Conservation (phyloP, 208 protist genomes). For the Strigomonas culicis region DNA sequence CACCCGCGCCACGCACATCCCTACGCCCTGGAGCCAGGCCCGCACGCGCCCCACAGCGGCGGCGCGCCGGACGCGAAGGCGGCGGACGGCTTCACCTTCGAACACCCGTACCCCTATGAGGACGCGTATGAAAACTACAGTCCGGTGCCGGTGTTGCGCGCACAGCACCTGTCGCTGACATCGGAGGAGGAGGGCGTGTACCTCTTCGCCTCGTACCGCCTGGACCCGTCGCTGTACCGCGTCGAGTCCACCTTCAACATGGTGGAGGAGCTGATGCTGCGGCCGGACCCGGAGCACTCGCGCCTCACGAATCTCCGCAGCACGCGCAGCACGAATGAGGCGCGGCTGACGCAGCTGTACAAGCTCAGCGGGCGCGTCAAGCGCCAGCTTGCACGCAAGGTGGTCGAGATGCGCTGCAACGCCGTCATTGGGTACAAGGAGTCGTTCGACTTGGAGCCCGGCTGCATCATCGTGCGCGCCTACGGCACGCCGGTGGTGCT, state of each 20-base stretch:
- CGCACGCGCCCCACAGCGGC: too few relatives aligned
- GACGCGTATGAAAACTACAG: slow-evolving; percentile 34
- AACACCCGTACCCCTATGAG: slow-evolving; percentile 13
- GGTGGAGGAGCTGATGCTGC: slow-evolving; percentile 91
- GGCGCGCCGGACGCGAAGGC: not conserved
- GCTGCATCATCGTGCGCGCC: slow-evolving; percentile 86
- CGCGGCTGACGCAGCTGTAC: slow-evolving; percentile 81
- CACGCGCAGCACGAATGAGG: slow-evolving; percentile 76
- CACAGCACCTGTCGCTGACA: slow-evolving; percentile 74
- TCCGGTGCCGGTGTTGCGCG: slow-evolving; percentile 44
- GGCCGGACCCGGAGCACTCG: slow-evolving; percentile 88
- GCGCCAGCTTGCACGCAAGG: slow-evolving; percentile 86
- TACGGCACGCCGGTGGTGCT: slow-evolving; percentile 90
- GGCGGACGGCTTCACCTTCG: not conserved
- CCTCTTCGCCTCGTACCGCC: slow-evolving; percentile 78
- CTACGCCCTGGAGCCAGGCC: too few relatives aligned
- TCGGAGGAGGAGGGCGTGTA: slow-evolving; percentile 82
- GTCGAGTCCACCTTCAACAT: slow-evolving; percentile 79
- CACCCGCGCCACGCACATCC: not conserved
- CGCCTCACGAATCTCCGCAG: slow-evolving; percentile 82
- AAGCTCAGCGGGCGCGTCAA: slow-evolving; percentile 89
- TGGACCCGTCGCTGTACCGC: slow-evolving; percentile 84
- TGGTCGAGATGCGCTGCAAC: slow-evolving; percentile 88
- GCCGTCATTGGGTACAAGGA: slow-evolving; percentile 88
- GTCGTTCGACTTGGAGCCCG: slow-evolving; percentile 87